A percentile compares a stretch with the other conserved stretches of the same genome.
phyloP scores from a whole-genome alignment of 148 eudicot species.

The Pouteria glomerata region DNA sequence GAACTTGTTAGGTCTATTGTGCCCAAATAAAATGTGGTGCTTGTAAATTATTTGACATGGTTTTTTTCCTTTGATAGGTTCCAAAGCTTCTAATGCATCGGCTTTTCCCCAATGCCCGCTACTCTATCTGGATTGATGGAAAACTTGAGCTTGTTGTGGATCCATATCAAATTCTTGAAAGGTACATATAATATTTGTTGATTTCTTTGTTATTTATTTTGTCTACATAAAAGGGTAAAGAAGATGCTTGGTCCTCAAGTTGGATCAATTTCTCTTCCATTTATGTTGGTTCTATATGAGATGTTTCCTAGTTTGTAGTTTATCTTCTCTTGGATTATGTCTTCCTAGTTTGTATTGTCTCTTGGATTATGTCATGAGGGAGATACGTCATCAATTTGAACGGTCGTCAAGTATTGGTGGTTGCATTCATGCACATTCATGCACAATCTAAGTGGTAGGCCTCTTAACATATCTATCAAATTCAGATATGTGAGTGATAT shows the following conservation, averaged over 20 bases:
- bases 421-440: too few relatives aligned
- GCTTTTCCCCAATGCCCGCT: conserved; percentile 76
- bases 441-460: too few relatives aligned
- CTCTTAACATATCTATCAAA: too few relatives aligned
- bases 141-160: conserved; percentile 89
- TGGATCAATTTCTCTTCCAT: neutral
- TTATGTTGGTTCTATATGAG: neutral
- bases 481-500: too few relatives aligned
- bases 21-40: neutral
- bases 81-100: conserved; percentile 87
- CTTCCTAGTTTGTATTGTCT: too few relatives aligned
- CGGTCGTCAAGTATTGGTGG: too few relatives aligned
- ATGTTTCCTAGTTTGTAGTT: neutral
- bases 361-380: neutral
- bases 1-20: neutral
- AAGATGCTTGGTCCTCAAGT: neutral
- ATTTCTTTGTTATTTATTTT: neutral
- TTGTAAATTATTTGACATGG: neutral
- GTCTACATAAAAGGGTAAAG: neutral
- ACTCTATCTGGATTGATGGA: conserved; percentile 89
- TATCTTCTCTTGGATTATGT: too few relatives aligned
- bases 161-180: conserved; percentile 84
- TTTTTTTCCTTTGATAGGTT: conserved; percentile 33
- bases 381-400: neutral
- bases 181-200: conserved; percentile 30